phyloP scores from a whole-genome alignment of 495 filamentous ascomycete species.

The Aspergillus kassunensis region DNA sequence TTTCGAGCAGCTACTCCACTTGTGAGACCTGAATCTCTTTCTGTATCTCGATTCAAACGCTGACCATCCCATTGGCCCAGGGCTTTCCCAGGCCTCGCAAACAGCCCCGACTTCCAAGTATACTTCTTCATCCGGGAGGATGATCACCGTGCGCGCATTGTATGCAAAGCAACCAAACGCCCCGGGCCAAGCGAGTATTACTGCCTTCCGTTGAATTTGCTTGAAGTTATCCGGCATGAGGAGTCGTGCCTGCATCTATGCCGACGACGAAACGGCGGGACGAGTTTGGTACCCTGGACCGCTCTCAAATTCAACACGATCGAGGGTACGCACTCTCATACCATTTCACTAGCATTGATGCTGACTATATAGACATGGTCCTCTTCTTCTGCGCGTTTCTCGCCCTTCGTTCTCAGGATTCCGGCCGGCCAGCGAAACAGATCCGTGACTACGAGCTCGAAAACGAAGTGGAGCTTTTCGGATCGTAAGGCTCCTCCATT shows the following conservation, averaged over 20 bases:
- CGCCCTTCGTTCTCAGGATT: slow-evolving; percentile 68
- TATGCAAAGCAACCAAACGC: slow-evolving; percentile 45
- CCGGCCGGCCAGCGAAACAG: slow-evolving; percentile 43
- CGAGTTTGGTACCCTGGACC: slow-evolving; percentile 50
- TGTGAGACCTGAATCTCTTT: slow-evolving; percentile 32
- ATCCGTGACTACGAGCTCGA: slow-evolving; percentile 58
- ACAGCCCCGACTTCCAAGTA: slow-evolving; percentile 47
- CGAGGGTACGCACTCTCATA: slow-evolving; percentile 52
- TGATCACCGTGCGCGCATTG: slow-evolving; percentile 55
- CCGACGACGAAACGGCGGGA: slow-evolving; percentile 40
- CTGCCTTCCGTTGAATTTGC: slow-evolving; percentile 48
- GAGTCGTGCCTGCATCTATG: slow-evolving; percentile 55
- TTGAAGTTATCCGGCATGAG: slow-evolving; percentile 50
- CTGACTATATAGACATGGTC: slow-evolving; percentile 57
- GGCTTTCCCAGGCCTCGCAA: slow-evolving; percentile 33
- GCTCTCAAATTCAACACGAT: slow-evolving; percentile 54
- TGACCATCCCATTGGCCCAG: slow-evolving; percentile 19
- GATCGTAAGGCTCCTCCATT: slow-evolving; percentile 51
- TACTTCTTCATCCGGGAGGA: slow-evolving; percentile 51
- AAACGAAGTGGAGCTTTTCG: slow-evolving; percentile 63
- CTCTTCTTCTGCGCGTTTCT: slow-evolving; percentile 75
- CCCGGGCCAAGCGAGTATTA: slow-evolving; percentile 37
- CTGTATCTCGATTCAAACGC: neutral
- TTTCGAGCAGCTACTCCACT: slow-evolving; percentile 39
- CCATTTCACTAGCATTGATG: neutral